Percentiles rank a stretch among this genome's conserved stretches.
Evolutionary conservation across 768 basidiomycete genomes (phyloP).

Genomic region (Pholiota conissans): DNA sequence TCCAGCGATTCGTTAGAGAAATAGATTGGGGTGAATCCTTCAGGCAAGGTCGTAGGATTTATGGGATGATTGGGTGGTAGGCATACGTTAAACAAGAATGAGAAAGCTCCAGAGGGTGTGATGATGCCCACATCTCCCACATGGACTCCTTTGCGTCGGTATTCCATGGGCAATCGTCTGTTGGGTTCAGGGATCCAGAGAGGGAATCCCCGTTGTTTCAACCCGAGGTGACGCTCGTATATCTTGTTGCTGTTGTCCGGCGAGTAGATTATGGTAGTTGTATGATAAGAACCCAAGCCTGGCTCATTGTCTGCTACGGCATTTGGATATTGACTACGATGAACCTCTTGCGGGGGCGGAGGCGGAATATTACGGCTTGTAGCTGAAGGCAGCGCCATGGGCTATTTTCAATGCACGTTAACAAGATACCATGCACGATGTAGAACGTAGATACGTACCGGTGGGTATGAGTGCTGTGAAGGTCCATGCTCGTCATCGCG

Average conservation of each 20-base stretch:
- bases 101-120: conserved; percentile 10
- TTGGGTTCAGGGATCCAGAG: conserved; percentile 18
- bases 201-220: conserved; percentile 13
- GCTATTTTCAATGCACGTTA: not conserved
- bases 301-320: not conserved
- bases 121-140: conserved; percentile 21
- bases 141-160: conserved; percentile 9
- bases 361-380: not conserved
- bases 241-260: conserved; percentile 6
- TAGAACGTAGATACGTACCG: not conserved
- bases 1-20: conserved; percentile 2
- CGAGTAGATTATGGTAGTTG: no score
- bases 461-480: not conserved
- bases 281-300: not conserved
- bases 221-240: conserved; percentile 12
- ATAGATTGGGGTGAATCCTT: conserved; percentile 9
- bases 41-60: conserved; percentile 8
- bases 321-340: not conserved
- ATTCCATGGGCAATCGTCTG: conserved; percentile 5
- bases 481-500: not conserved
- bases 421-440: not conserved
- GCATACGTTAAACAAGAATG: conserved; percentile 19
- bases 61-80: conserved; percentile 10
- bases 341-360: not conserved
- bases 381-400: not conserved